Conservation (phyloP, 805 yeast genomes). For the Candida coquimbonensis region DNA sequence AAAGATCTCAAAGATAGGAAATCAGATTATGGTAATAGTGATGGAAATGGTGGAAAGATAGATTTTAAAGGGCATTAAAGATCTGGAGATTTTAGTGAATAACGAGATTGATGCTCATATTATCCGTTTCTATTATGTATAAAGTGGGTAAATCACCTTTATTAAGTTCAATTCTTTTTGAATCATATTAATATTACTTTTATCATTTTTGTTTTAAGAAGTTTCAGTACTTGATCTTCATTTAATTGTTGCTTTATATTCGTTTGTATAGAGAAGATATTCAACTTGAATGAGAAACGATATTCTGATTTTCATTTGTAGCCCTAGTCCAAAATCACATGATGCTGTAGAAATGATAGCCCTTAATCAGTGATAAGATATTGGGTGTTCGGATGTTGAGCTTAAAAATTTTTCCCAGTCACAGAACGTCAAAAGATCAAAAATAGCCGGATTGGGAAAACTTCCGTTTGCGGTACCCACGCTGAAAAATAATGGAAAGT, state of each 20-base stretch:
- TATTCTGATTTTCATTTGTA: too few species aligned
- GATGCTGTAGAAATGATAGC: neutral
- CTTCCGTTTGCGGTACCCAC: slow-evolving; percentile 15
- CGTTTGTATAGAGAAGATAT: too few species aligned
- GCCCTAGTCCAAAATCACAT: neutral
- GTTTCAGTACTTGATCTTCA: too few species aligned
- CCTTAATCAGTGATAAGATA: neutral
- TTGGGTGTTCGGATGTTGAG: neutral
- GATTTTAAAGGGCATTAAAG: slow-evolving; percentile 3
- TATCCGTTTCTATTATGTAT: neutral
- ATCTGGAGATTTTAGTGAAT: too few species aligned
- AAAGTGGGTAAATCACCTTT: neutral
- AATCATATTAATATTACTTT: too few species aligned
- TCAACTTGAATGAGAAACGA: too few species aligned
- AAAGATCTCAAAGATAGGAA: slow-evolving; percentile 6
- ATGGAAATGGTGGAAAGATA: slow-evolving; percentile 5
- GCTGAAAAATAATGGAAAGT: slow-evolving; percentile 13
- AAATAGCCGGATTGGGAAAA: slow-evolving; percentile 6
- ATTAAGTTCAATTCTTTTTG: too few species aligned
- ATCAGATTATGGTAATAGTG: neutral
- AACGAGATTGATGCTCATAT: neutral
- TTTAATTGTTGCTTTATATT: too few species aligned
- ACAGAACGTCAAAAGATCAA: neutral
- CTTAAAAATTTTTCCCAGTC: neutral
- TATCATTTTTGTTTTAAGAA: too few species aligned